phyloP scores from a whole-genome alignment of 1,284 basidiomycete species.

The Apiotrichum veenhuisii region DNA sequence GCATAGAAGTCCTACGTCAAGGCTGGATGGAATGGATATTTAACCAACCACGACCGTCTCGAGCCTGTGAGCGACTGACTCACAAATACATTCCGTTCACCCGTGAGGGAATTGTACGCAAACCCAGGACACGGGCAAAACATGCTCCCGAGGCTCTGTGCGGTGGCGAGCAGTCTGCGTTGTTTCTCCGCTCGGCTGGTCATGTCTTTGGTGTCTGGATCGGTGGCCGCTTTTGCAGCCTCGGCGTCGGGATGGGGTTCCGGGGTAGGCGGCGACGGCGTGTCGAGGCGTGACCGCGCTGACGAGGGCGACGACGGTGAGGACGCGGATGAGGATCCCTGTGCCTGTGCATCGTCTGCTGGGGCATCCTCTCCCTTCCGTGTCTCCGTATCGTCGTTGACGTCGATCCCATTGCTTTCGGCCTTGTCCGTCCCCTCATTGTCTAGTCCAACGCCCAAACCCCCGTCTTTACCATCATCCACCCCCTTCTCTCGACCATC shows the following conservation, averaged over 20 bases:
- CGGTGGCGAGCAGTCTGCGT: background rate
- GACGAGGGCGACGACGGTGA: no score
- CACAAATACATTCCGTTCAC: slow-evolving; percentile 32
- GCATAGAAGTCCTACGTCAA: background rate
- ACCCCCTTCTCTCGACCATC: no score
- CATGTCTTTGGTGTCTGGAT: background rate
- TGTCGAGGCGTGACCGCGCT: no score
- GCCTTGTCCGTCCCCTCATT: no score
- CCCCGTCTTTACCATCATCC: background rate
- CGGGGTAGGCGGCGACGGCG: no score
- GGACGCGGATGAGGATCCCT: no score
- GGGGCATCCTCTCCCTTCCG: no score
- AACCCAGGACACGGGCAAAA: slow-evolving; percentile 46
- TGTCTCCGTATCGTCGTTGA: no score
- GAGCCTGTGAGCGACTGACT: slow-evolving; percentile 8
- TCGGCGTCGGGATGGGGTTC: background rate
- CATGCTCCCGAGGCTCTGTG: slow-evolving; percentile 14
- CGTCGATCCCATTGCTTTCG: no score
- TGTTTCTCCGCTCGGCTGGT: background rate
- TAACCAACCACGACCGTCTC: background rate
- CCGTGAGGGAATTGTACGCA: slow-evolving; percentile 36
- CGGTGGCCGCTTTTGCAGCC: background rate
- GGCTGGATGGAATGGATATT: background rate
- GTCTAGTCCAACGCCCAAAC: background rate
- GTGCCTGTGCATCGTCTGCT: background rate